phyloP scores from a whole-genome alignment of 768 basidiomycete species.

The Phlegmacium glaucopus region DNA sequence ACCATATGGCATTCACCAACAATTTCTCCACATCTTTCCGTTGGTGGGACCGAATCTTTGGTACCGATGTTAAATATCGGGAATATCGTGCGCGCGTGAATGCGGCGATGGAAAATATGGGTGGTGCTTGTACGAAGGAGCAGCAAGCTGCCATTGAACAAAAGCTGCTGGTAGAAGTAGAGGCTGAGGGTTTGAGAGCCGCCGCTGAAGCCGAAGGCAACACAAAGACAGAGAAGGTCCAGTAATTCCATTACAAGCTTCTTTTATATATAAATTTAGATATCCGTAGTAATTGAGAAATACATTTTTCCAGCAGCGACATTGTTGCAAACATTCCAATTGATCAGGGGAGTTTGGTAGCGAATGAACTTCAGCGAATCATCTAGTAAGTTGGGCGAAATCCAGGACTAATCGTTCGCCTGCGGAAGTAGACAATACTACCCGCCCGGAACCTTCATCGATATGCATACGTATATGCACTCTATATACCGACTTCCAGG shows the following conservation, averaged over 20 bases:
- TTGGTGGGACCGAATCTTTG: constrained; percentile 87
- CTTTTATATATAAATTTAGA: not conserved
- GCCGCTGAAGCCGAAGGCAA: constrained; percentile 51
- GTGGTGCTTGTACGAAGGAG: constrained; percentile 44
- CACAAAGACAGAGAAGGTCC: constrained; percentile 32
- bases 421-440: too few relatives aligned
- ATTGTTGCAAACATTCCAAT: too few relatives aligned
- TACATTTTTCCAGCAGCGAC: too few relatives aligned
- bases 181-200: constrained; percentile 67
- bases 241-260: constrained; percentile 3
- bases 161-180: constrained; percentile 64
- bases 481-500: too few relatives aligned
- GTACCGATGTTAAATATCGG: constrained; percentile 88
- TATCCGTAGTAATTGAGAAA: not conserved
- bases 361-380: too few relatives aligned
- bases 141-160: constrained; percentile 55
- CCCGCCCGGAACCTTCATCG: too few relatives aligned
- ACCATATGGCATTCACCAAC: constrained; percentile 95
- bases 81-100: constrained; percentile 69
- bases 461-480: too few relatives aligned
- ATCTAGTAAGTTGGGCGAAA: too few relatives aligned
- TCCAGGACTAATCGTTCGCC: too few relatives aligned
- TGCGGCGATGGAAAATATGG: constrained; percentile 56
- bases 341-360: too few relatives aligned
- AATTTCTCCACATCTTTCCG: constrained; percentile 94